Evolutionary conservation across 306 rosid genomes (phyloP), one percentile per base, ranked within the genome.

Genomic region (Acmispon strigosus): DNA sequence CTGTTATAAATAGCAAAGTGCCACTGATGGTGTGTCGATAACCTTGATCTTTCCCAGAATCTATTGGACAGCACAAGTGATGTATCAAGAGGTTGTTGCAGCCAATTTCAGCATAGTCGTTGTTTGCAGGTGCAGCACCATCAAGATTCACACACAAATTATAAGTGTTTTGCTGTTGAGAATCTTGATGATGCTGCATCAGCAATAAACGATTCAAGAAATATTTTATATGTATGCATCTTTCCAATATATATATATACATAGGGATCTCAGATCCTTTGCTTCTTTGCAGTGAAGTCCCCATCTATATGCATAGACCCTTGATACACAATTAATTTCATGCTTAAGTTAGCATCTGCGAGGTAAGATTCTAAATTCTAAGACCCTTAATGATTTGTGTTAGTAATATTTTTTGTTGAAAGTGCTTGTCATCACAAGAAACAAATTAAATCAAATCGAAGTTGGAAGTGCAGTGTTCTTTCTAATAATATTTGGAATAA

Each of bases 131-230:
- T 81, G 98, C 98, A 83, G 92, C 98, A 90, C 73, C 98, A 80
- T 74, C 84, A 81, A 92, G 98, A 92, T 92, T 92, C 98, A 90
- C 96, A 88, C 16, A 79, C 48, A 63, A 9, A 27, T 43, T 66
- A 5, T 32, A 32, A 32, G 37, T 32, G 32, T 27, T 27, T 27
- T 27, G 7, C 45, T 10, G 65, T 55, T 92, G 98, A 84, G 98
- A 92, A 92, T 92, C 98, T 90, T 92, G 98, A 92, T 92, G 98
- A 92, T 92, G 98, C 98, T 92, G 98, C 98, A 92, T 90, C 95
- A 81, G 96, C 98, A 58, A 88, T 86, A 73, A 55, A 88, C 77
- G 92, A 73, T 87, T 90, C 66, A 18, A 15, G 20, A 8, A 32
- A 32, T 32, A 32, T 32, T 32, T 6, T 32, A 5, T 32, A 32